Evolutionary conservation across 2,329 filamentous ascomycete genomes (phyloP).

Genomic region (Beauveria pseudobassiana): DNA sequence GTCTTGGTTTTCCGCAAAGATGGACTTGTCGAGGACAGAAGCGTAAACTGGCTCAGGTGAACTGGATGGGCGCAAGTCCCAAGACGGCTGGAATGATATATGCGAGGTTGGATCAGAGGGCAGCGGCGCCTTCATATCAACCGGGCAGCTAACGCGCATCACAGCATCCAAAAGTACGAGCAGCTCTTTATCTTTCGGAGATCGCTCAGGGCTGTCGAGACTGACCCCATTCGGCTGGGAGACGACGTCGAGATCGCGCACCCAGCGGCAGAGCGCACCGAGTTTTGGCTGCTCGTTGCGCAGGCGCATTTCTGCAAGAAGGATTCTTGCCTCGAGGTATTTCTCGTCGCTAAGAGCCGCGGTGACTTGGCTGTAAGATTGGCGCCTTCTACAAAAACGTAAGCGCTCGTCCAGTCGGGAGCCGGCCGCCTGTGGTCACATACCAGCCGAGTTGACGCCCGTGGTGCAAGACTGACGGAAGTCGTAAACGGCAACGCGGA

Average conservation of each 20-base stretch:
- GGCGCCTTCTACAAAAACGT: conserved; percentile 34
- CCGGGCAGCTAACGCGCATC: conserved; percentile 53
- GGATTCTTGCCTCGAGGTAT: conserved; percentile 55
- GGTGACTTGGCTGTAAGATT: conserved; percentile 60
- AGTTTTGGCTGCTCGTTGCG: conserved; percentile 58
- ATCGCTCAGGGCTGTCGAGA: conserved; percentile 26
- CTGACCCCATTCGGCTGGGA: conserved; percentile 41
- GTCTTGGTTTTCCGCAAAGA: conserved; percentile 34
- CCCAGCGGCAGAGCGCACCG: conserved; percentile 64
- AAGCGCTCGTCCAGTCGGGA: conserved; percentile 11
- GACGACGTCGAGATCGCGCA: conserved; percentile 62
- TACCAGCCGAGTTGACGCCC: conserved; percentile 51
- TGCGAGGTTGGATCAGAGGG: conserved; percentile 30
- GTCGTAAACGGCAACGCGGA: conserved; percentile 59
- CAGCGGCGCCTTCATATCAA: conserved; percentile 39
- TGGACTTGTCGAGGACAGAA: conserved; percentile 51
- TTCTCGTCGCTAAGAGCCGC: conserved; percentile 58
- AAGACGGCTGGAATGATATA: conserved; percentile 51
- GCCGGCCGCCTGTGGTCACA: conserved; percentile 4
- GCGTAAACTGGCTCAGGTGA: conserved; percentile 41
- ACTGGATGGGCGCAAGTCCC: conserved; percentile 46
- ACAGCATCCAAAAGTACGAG: conserved; percentile 57
- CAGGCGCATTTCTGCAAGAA: conserved; percentile 64
- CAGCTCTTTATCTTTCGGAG: conserved; percentile 43
- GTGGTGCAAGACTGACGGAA: conserved; percentile 64